These are phyloP conservation scores for Pyricularia pennisetigena DNA, from an alignment of 2,329 filamentous ascomycete genomes.

Conservation along the genomic window DNA sequence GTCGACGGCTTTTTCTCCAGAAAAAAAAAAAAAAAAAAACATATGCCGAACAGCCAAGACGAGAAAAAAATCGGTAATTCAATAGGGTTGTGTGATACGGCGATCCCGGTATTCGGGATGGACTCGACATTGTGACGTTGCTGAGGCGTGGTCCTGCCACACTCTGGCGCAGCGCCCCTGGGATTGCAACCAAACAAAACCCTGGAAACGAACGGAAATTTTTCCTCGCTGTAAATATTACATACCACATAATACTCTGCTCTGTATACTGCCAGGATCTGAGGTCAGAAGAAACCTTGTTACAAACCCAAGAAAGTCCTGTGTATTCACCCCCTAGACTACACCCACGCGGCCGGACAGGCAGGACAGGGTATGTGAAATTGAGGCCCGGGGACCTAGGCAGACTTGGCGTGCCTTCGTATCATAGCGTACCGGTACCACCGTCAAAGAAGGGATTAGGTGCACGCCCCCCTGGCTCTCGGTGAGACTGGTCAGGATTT, in stretches of 20 bases:
- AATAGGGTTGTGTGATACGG: background rate
- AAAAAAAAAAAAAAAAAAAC: background rate
- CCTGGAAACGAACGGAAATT: background rate
- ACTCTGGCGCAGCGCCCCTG: background rate
- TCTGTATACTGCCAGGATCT: background rate
- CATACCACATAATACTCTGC: background rate
- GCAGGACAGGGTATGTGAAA: background rate
- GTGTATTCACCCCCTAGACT: background rate
- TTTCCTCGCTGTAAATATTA: background rate
- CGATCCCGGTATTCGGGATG: background rate
- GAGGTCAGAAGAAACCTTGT: background rate
- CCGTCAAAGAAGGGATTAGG: background rate
- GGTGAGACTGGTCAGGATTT: background rate
- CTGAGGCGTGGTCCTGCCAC: background rate
- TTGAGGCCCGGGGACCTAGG: background rate
- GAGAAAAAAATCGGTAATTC: background rate
- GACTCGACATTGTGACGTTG: no score
- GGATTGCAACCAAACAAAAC: background rate
- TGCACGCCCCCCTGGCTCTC: background rate
- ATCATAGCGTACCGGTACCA: background rate
- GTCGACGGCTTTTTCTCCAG: background rate
- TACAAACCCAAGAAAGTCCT: background rate
- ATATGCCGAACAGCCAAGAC: background rate
- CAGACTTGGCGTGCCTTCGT: background rate
- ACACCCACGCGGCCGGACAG: background rate